Conservation (phyloP, 1,284 basidiomycete species). For the Ganoderma resinaceum region DNA sequence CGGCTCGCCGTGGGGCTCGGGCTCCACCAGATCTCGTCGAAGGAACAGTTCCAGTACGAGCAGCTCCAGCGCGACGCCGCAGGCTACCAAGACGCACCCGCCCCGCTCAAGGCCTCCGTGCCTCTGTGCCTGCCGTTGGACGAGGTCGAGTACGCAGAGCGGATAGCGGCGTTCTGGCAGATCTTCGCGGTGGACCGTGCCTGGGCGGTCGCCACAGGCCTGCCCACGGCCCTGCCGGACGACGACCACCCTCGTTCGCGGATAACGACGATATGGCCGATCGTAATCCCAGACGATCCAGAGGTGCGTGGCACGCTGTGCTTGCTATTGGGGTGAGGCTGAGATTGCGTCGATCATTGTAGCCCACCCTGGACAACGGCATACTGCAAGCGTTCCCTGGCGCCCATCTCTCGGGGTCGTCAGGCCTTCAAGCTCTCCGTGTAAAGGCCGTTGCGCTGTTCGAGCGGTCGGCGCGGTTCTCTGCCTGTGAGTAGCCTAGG, state of each 20-base stretch:
- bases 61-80: conserved; percentile 27
- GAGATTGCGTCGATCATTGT: neutral
- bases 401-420: conserved; percentile 28
- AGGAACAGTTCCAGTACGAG: conserved; percentile 37
- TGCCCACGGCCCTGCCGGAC: conserved; percentile 60
- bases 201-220: conserved; percentile 61
- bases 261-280: conserved; percentile 61
- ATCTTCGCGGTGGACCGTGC: conserved; percentile 65
- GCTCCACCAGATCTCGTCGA: conserved; percentile 55
- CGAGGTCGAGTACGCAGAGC: conserved; percentile 51
- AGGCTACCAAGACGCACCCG: conserved; percentile 25
- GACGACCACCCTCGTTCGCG: conserved; percentile 54
- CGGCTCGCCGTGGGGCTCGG: conserved; percentile 61
- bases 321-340: neutral
- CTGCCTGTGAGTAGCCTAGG: conserved; percentile 46
- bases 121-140: conserved; percentile 49
- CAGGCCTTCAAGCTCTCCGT: conserved; percentile 44
- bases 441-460: conserved; percentile 57
- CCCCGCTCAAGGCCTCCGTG: conserved; percentile 35
- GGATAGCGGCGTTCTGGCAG: conserved; percentile 65
- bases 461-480: conserved; percentile 55
- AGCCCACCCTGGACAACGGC: conserved; percentile 19
- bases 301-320: conserved; percentile 16
- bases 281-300: conserved; percentile 35
- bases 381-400: conserved; percentile 19